Percentiles rank a stretch among this genome's conserved stretches.
These are phyloP conservation scores for Zalerion maritima DNA, from an alignment of 495 filamentous ascomycete genomes.

Conservation along the genomic window DNA sequence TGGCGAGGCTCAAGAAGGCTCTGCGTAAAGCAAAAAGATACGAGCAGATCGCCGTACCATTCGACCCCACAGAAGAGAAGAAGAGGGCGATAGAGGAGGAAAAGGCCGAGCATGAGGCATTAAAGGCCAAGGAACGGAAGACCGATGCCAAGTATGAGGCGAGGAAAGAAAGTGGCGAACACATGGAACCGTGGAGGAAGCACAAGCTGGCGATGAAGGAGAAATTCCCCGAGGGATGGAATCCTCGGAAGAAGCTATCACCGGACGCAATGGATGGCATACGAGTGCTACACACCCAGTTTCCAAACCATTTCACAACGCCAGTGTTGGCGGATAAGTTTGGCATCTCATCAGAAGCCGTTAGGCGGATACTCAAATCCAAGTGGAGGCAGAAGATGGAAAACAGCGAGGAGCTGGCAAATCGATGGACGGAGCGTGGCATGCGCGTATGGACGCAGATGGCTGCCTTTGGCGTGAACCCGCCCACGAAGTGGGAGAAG, in stretches of 20 bases:
- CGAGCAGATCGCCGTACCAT: too few species aligned
- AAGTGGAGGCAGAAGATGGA: conserved; percentile 62
- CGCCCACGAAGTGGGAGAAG: conserved; percentile 50
- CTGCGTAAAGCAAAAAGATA: too few species aligned
- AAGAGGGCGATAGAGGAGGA: too few species aligned
- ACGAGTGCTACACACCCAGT: conserved; percentile 56
- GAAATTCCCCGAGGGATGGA: conserved; percentile 72
- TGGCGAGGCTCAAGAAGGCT: too few species aligned
- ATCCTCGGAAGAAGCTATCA: conserved; percentile 70
- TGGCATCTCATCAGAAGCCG: conserved; percentile 69
- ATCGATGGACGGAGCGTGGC: conserved; percentile 68
- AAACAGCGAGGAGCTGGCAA: conserved; percentile 43
- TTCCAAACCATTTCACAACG: conserved; percentile 63
- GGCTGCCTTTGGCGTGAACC: conserved; percentile 53
- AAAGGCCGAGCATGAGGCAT: too few species aligned
- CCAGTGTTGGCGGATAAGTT: conserved; percentile 62
- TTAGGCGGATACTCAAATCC: conserved; percentile 70
- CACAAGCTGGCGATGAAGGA: conserved; percentile 52
- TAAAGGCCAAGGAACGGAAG: too few species aligned
- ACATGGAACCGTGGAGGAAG: conserved; percentile 45
- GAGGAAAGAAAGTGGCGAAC: conserved; percentile 3
- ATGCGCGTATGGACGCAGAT: conserved; percentile 60
- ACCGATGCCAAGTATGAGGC: too few species aligned
- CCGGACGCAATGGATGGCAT: conserved; percentile 85
- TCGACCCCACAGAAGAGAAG: too few species aligned